These are phyloP conservation scores for Circinella umbellata DNA, from an alignment of 371 early-diverging fungal species.

Conservation along the genomic window DNA sequence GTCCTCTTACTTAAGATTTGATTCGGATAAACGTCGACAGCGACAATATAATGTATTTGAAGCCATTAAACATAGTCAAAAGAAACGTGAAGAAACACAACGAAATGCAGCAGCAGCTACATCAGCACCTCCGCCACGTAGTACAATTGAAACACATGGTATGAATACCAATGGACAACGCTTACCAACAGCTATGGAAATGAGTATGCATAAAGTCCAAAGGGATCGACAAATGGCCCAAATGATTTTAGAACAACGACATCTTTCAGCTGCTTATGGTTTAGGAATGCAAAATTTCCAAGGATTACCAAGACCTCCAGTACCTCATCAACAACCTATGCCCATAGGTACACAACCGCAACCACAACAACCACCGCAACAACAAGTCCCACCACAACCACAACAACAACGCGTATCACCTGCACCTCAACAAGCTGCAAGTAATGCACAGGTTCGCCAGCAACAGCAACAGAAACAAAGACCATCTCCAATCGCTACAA, in stretches of 20 bases:
- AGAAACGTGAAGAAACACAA: constrained; percentile 48
- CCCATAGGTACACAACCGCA: neutral
- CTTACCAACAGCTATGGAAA: constrained; percentile 72
- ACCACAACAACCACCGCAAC: constrained; percentile 15
- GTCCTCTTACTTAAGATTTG: constrained; percentile 31
- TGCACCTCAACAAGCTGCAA: neutral
- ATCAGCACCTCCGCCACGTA: constrained; percentile 44
- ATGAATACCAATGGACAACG: constrained; percentile 52
- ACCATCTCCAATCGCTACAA: neutral
- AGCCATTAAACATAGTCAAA: constrained; percentile 54
- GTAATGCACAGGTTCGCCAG: neutral
- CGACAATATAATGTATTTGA: constrained; percentile 51
- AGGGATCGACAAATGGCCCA: constrained; percentile 70
- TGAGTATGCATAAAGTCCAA: constrained; percentile 73
- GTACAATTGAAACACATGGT: constrained; percentile 53
- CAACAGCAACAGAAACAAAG: neutral
- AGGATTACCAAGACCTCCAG: constrained; percentile 13
- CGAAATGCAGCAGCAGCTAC: constrained; percentile 15
- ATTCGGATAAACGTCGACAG: constrained; percentile 43
- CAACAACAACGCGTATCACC: no score
- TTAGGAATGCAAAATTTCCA: constrained; percentile 33
- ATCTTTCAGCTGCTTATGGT: constrained; percentile 60
- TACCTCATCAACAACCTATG: constrained; percentile 8
- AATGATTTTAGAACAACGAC: constrained; percentile 72
- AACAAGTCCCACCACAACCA: neutral